These are phyloP conservation scores for Colletotrichum kahawae DNA, from an alignment of 2,329 filamentous ascomycete genomes.

Conservation along the genomic window DNA sequence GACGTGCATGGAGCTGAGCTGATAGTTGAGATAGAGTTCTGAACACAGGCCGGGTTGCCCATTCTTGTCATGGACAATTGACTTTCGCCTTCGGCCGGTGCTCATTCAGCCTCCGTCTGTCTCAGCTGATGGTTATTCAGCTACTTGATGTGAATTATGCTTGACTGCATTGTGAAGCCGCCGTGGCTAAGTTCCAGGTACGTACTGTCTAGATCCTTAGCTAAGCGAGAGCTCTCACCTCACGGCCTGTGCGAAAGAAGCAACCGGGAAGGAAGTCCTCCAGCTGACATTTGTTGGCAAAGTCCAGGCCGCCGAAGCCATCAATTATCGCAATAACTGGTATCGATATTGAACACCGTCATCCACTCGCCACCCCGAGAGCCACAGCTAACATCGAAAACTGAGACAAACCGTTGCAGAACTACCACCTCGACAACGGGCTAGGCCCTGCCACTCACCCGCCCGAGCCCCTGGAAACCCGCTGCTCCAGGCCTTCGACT, in stretches of 20 bases:
- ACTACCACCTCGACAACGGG: not conserved
- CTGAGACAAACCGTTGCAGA: conserved; percentile 6
- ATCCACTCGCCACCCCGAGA: not conserved
- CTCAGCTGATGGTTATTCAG: not conserved
- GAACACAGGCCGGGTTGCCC: not conserved
- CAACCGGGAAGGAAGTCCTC: not conserved
- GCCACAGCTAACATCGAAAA: not conserved
- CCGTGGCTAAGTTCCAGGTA: not conserved
- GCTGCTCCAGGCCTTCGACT: not conserved
- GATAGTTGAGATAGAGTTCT: not conserved
- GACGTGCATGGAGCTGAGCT: not conserved
- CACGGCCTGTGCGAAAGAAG: not conserved
- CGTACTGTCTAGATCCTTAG: not conserved
- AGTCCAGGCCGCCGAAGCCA: not conserved
- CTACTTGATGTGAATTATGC: not conserved
- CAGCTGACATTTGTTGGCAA: not conserved
- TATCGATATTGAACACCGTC: not conserved
- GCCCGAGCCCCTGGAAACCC: not conserved
- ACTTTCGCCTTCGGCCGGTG: not conserved
- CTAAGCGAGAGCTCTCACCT: not conserved
- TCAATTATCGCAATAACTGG: not conserved
- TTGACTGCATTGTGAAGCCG: not conserved
- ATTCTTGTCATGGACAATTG: not conserved
- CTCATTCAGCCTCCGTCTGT: not conserved
- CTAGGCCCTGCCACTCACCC: not conserved